Evolutionary conservation across 2,329 filamentous ascomycete genomes (phyloP), one percentile per base, ranked within the genome.

Genomic region (Didymellaceae sp.): DNA sequence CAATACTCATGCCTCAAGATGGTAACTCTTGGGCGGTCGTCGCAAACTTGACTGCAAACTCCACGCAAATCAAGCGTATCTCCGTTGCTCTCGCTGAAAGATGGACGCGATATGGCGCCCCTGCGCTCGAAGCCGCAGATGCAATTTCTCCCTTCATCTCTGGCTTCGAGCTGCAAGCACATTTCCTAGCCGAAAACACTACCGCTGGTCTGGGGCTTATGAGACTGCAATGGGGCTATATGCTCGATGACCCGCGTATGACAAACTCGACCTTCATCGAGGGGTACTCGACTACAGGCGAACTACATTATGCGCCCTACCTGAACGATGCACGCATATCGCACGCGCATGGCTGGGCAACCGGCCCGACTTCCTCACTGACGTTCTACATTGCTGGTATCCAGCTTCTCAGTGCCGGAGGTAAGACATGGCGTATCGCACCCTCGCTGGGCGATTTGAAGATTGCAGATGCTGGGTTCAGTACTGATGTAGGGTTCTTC

Each of bases 211-310:
- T 80, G 1, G 76, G 68, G 2, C 63, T 81, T 4, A 78, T 80
- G 54, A 63, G 75, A 6, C 54, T 77, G 2, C 74, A 79, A 61
- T 83, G 80, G 80, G 80, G 77, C 0, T 84, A 80, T 57, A 83
- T 84, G 80, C 75, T 84, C 5, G 72, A 81, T 13, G 77, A 81
- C 45, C 74, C 78, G 0, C 72, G 78, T 26, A 81, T 82, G 77
- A 83, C 80, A 1, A 79, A 82, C 37, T 75, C 71, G 0, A 80
- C 78, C 0, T 81, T 81, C 41, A 78, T 80, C 45, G 80, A 82
- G 58, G 80, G 80, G 0, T 82, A 80, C 44, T 66, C 71, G 1
- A 74, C 72, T 0, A 72, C 76, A 25, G 80, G 80, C 1, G 65
- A 68, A 2, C 59, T 82, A 14, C 76, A 78, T 52, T 82, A 82